Base-by-base conservation (phyloP, 208 protist species). In the Herpetomonas samuelpessoai region DNA sequence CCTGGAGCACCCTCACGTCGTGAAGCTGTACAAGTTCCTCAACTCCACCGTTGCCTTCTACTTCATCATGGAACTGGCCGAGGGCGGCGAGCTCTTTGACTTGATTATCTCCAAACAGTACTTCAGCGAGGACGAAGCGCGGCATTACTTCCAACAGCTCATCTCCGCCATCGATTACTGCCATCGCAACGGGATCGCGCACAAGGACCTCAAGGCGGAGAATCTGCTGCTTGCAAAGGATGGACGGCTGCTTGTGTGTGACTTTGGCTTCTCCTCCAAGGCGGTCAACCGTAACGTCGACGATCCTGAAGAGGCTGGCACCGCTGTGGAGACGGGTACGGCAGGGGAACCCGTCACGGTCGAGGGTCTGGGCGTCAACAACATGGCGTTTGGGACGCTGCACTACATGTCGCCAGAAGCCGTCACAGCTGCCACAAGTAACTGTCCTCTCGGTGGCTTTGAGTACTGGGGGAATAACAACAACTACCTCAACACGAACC, bases 121-220 rank as follows among this genome's bases (percentile, higher is more conserved):
- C 67, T 97, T 98, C 50, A 48, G 26, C 45, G 96, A 98, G 69
- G 56, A 78, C 46, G 86, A 83, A 28, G 90, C 92, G 0, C 81
- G 93, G 7, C 49, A 76, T 29, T 98, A 96, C 62, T 98, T 98
- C 63, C 93, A 97, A 70, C 92, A 98, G 75, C 82, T 98, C 38
- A 93, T 98, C 35, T 86, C 77, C 22, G 97, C 92, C 49, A 86
- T 98, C 31, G 79, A 93, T 57, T 98, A 98, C 79, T 97, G 94
- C 63, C 96, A 97, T 73, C 67, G 82, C 41, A 81, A 95, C 28
- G 80, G 82, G 45, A 80, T 97, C 49, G 89, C 79, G 0, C 91
- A 96, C 59, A 74, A 82, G 39, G 96, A 97, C 65, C 73, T 97
- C 14, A 97, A 97, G 72, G 87, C 91, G 21, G 88, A 97, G 63